Evolutionary conservation across 352 stramenopile species (phyloP), one percentile per base, ranked within the genome.

Genomic region (Globisporangium barbulae): DNA sequence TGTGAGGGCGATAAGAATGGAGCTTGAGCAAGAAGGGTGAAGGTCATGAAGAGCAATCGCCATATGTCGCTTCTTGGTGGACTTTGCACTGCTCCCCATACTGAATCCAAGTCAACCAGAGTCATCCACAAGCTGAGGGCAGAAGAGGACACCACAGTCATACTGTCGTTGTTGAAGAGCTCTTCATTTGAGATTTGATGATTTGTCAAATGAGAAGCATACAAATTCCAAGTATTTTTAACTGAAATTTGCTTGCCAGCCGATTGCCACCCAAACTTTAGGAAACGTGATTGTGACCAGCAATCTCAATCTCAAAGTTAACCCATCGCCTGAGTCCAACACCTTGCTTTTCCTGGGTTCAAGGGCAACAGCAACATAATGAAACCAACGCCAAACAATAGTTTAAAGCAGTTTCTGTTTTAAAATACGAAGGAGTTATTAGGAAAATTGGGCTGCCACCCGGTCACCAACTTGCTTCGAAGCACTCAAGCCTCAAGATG

Each of bases 401-500:
- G 13, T 45, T 45, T 45, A n/a, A 45, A 45, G 30, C 49, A 47
- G 21, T 61, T 52, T 5, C 31, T 13, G 22, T 61, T 61, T 42
- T 53, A 25, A 50, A 61, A 61, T 61, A 25, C 52, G 41, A 44
- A 30, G 28, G 5, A 10, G 21, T 44, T 31, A 21, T 5, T 30
- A 22, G 53, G n/a, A 47, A 22, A 50, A 28, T 12, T 50, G n/a
- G n/a, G n/a, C 44, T 15, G n/a, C 15, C 44, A 5, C 7, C 7
- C 41, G 4, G 4, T 3, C 13, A 9, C 9, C 21, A 21, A 15
- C 42, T 50, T 9, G 19, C 44, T 10, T 33, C 76, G 71, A 84
- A 84, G 73, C 76, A 84, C 76, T 84, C 50, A 70, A 84, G 76
- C 75, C 75, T 84, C 75, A 76, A 84, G 64, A 58, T 33, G 48